phyloP scores from a whole-genome alignment of 805 yeast genomes.

The Candida manassasensis region DNA sequence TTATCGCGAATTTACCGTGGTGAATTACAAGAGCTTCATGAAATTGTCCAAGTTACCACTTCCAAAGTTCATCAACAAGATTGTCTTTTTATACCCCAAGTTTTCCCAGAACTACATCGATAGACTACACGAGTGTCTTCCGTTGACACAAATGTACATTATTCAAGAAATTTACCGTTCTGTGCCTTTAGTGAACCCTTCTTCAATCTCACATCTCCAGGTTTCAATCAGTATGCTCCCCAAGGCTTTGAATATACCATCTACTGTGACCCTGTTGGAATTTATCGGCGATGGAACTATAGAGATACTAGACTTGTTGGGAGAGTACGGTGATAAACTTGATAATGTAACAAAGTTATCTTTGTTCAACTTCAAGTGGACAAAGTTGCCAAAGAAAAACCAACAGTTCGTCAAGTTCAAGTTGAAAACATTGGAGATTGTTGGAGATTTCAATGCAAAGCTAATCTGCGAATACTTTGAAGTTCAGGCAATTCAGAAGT shows the following conservation, averaged over 20 bases:
- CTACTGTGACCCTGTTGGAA: not conserved
- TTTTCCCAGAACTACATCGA: constrained; percentile 2
- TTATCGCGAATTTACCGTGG: constrained; percentile 1
- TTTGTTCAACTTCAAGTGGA: not conserved
- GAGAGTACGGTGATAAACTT: not conserved
- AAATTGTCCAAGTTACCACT: not conserved
- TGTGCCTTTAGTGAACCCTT: not conserved
- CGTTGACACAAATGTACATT: not conserved
- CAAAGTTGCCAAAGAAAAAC: not conserved
- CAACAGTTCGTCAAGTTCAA: not conserved
- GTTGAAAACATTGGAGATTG: not conserved
- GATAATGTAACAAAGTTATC: not conserved
- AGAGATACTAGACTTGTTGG: not conserved
- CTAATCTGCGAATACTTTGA: not conserved
- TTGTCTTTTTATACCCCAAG: constrained; percentile 1
- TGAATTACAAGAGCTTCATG: constrained; percentile 3
- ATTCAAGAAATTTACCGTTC: not conserved
- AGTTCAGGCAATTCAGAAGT: not conserved
- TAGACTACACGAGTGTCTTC: not conserved
- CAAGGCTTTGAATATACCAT: not conserved
- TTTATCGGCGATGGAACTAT: not conserved
- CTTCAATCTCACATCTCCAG: not conserved
- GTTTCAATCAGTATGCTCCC: not conserved
- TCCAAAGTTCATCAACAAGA: not conserved
- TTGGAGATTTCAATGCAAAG: not conserved